Base-by-base conservation (phyloP, 257 asterid genomes). In the Solanum ossicruentum region DNA sequence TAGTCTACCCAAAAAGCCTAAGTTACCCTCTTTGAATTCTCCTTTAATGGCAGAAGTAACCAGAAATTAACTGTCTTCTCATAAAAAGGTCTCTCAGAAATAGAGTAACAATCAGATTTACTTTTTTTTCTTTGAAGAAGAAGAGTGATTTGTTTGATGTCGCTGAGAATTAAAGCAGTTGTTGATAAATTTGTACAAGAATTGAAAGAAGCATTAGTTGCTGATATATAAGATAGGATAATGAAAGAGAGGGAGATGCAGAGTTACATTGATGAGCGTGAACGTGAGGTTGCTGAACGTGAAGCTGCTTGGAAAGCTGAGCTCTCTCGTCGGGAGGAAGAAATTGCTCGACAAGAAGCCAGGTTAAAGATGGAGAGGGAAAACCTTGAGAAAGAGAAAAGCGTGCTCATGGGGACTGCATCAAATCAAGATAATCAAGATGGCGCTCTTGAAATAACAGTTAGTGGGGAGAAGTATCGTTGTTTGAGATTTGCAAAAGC, bases 231-330 rank as follows among this genome's bases (percentile, higher is more conserved):
- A 87, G 99, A 96, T 84, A 88, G 99, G 88, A 91, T 93, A 67
- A 93, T 96, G 99, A 96, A 96, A 92, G 99, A 96, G 86, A 89
- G 98, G 86, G 99, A 96, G 94, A 93, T 96, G 99, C 99, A 96
- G 93, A 95, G 99, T 88, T 96, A 96, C 88, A 96, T 96, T 5
- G 98, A 93, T 85, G 98, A 96, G 85, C 95, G 99, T 6, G 98
- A 96, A 83, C 98, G 99, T 6, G 98, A 96, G 90, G 99, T 96
- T 66, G 98, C 99, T 7, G 99, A 96, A 86, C 97, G 99, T 0
- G 99, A 96, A 92, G 98, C 98, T 47, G 99, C 99, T 67, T 96
- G 99, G 99, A 96, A 96, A 90, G 99, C 98, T 4, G 97, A 96
- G 77, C 98, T 96, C 85, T 95, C 99, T 83, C 98, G 99, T 73